phyloP scores from a whole-genome alignment of 169 alveolate species.

The Plasmodium vinckei region DNA sequence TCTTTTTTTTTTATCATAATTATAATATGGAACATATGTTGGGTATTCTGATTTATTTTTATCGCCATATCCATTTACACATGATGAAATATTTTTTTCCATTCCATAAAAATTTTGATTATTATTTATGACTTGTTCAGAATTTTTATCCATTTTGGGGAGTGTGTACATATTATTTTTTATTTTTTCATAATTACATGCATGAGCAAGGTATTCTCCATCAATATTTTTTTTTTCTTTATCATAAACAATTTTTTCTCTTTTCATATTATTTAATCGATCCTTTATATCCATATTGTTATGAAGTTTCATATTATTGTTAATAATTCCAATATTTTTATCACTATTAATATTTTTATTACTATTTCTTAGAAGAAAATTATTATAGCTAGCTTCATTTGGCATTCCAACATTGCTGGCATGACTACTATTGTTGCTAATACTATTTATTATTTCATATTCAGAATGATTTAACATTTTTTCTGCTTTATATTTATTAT shows the following conservation, averaged over 20 bases:
- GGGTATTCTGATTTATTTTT: not conserved
- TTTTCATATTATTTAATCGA: conserved; percentile 45
- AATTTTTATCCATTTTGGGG: conserved; percentile 5
- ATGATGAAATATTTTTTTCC: not conserved
- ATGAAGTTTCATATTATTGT: not conserved
- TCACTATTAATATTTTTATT: not conserved
- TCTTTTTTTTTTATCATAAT: not conserved
- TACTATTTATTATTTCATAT: too few relatives aligned
- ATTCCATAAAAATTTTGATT: not conserved
- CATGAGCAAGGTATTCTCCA: conserved; percentile 11
- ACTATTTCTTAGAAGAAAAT: too few relatives aligned
- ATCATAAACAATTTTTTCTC: conserved; percentile 35
- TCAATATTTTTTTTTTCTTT: conserved; percentile 37
- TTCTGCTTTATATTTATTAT: too few relatives aligned
- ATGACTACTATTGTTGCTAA: not conserved
- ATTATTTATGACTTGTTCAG: not conserved
- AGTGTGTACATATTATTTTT: conserved; percentile 15
- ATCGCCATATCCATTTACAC: not conserved
- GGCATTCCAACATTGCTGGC: not conserved
- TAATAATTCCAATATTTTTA: not conserved
- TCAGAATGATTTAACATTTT: too few relatives aligned
- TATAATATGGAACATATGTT: not conserved
- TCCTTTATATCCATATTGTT: conserved; percentile 14
- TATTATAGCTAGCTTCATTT: not conserved
- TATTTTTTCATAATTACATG: conserved; percentile 20